phyloP scores from a whole-genome alignment of 495 filamentous ascomycete species.

The Hypoxylon fragiforme region DNA sequence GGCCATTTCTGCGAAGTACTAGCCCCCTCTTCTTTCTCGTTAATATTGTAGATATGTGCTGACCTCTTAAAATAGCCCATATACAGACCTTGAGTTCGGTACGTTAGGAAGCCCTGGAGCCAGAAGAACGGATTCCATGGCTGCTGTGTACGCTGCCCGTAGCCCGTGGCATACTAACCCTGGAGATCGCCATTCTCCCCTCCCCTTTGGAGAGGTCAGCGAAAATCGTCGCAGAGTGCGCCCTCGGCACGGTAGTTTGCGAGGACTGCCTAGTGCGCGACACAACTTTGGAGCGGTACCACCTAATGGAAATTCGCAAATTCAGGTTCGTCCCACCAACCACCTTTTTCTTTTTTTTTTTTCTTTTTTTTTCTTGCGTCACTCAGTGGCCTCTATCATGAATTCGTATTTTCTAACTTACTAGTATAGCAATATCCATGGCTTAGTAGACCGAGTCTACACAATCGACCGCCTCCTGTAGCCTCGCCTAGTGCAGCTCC shows the following conservation, averaged over 20 bases:
- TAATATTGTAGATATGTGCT: background rate
- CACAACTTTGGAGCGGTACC: slow-evolving; percentile 7
- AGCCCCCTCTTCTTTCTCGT: background rate
- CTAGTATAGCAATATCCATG: slow-evolving; percentile 26
- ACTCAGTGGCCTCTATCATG: background rate
- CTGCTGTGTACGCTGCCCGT: slow-evolving; percentile 3
- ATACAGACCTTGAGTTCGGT: slow-evolving; percentile 15
- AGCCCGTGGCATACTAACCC: slow-evolving; percentile 17
- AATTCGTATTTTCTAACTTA: slow-evolving; percentile 20
- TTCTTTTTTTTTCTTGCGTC: background rate
- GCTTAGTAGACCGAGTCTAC: slow-evolving; percentile 11
- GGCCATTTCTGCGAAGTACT: slow-evolving; percentile 22
- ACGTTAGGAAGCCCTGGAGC: background rate
- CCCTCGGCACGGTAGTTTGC: slow-evolving; percentile 40
- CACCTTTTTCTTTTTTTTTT: no score
- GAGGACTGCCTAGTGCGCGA: slow-evolving; percentile 17
- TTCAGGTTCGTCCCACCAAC: slow-evolving; percentile 16
- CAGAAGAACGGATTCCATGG: slow-evolving; percentile 20
- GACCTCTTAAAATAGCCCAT: slow-evolving; percentile 12
- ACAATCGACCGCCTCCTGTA: slow-evolving; percentile 15
- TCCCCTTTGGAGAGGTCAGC: slow-evolving; percentile 36
- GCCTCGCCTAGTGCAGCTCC: slow-evolving; percentile 7
- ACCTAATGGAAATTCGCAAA: slow-evolving; percentile 5
- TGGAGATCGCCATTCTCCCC: slow-evolving; percentile 44
- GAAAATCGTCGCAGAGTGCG: slow-evolving; percentile 46